Conservation (phyloP, 768 basidiomycete genomes). For the Pleurotus tuber-regium region DNA sequence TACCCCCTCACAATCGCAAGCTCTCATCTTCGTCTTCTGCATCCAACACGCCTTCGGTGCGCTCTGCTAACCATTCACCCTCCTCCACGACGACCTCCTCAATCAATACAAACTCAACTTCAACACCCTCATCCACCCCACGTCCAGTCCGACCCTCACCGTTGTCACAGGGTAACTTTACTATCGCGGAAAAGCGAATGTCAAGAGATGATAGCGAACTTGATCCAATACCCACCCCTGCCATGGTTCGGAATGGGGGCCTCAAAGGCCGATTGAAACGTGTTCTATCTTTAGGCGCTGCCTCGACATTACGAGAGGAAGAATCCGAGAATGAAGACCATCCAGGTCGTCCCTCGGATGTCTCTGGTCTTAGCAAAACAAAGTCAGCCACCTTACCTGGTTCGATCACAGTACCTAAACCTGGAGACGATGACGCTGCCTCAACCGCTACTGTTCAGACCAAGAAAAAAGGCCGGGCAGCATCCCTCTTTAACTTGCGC, state of each 20-base stretch:
- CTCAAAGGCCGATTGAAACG: constrained; percentile 77
- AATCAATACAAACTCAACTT: constrained; percentile 23
- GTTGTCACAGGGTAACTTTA: constrained; percentile 62
- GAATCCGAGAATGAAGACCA: constrained; percentile 41
- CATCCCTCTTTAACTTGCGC: constrained; percentile 83
- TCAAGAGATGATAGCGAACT: constrained; percentile 76
- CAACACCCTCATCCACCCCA: constrained; percentile 26
- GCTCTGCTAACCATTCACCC: constrained; percentile 32
- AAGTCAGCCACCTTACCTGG: neutral
- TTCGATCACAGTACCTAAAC: neutral
- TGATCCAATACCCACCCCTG: constrained; percentile 43
- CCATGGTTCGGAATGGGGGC: constrained; percentile 56
- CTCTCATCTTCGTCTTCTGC: constrained; percentile 47
- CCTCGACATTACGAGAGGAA: constrained; percentile 55
- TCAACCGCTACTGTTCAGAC: constrained; percentile 45
- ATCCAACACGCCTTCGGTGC: constrained; percentile 34
- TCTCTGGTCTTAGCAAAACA: neutral
- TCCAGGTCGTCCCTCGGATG: constrained; percentile 5
- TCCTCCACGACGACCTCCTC: constrained; percentile 30
- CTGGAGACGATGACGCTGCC: constrained; percentile 36
- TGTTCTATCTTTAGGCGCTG: constrained; percentile 65
- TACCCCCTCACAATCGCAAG: constrained; percentile 40
- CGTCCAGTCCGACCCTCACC: constrained; percentile 61
- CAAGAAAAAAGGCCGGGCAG: constrained; percentile 73
- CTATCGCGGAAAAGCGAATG: constrained; percentile 70